Evolutionary conservation across 345 rosid genomes (phyloP), one percentile per base, ranked within the genome.

Genomic region (Moricandia moricandioides): DNA sequence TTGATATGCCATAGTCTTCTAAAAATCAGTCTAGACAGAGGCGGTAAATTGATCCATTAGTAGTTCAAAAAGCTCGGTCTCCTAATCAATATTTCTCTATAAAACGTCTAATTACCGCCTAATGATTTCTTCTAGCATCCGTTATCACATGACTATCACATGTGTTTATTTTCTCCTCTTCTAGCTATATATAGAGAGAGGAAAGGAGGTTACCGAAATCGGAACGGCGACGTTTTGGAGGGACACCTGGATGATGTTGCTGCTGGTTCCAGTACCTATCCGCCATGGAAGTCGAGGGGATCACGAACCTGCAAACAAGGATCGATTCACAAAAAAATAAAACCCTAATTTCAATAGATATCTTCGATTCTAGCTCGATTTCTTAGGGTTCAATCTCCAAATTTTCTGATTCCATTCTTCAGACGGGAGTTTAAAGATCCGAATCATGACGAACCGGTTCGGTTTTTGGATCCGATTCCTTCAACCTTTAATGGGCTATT

Each of bases 181-280:
- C 24, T 29, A 61, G n/a, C 65, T 61, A 33, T 45, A 43, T 14
- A 14, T 7, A 16, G 12, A 65, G 17, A 24, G 12, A 57, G 39
- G 9, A 18, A 47, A 27, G 13, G 14, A 67, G 71, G 43, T 24
- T 73, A 88, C 96, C 93, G 78, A 78, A 88, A 11, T 88, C 90
- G 26, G 85, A 39, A 34, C 93, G 97, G 29, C 73, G 86, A 39
- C 97, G 89, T 79, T 91, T 89, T 21, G 75, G 83, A 78, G 80
- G 79, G 40, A 83, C 88, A 55, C 78, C 79, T 81, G 58, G 52
- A 85, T 73, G 69, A 72, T 80, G 82, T 54, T 76, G 89, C 11
- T 72, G 90, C 79, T 87, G 88, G 70, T 85, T 89, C 97, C 95
- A 88, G 84, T 84, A 89, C 52, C 86, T 88, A 61, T 87, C 91